Evolutionary conservation across 108 stramenopile species (phyloP), one percentile per base, ranked within the genome.

Genomic region (Skeletonema potamos): DNA sequence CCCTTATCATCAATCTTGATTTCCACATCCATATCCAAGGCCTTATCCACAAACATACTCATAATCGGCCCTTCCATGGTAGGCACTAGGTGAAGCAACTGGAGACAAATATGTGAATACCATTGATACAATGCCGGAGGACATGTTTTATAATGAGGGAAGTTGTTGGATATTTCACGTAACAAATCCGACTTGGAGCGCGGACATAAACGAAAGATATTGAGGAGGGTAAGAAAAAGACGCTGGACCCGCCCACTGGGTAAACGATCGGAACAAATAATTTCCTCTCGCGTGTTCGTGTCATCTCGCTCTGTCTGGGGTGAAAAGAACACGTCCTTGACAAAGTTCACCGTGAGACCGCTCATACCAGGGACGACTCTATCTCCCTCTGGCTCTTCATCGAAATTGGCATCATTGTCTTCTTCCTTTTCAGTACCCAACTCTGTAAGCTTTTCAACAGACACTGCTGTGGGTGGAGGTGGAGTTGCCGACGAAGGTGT

Each of bases 21-120:
- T 70, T 99, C 95, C 41, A 99, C 98, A 83, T 99, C 98, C 56
- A 99, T 94, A 78, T 97, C 97, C 61, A 99, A 65, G 30, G 95
- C 95, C 57, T 87, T 89, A 54, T 95, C 93, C 27, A 98, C 84
- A 29, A 94, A 74, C 33, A 93, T 56, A 30, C 63, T 68, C 56
- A 91, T 66, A 29, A 91, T 66, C 9, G 72, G 84, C 18, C 74
- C 79, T 63, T 82, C 87, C 12, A 86, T 63, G 3, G 65, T 61
- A 2, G 80, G 85, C 1, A 60, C 59, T 17, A 79, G 58, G 39
- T 64, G 54, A 4, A 83, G 68, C 44, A 86, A 10, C 28, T 66
- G 70, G 33, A 86, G 56, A 34, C 80, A 79, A 51, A 81, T 58
- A 44, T 61, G 46, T 24, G 70, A 51, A 51, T 85, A 89, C 77